Evolutionary conservation across 306 rosid species (phyloP), one percentile per base, ranked within the genome.

Genomic region (Pyrus bretschneideri): DNA sequence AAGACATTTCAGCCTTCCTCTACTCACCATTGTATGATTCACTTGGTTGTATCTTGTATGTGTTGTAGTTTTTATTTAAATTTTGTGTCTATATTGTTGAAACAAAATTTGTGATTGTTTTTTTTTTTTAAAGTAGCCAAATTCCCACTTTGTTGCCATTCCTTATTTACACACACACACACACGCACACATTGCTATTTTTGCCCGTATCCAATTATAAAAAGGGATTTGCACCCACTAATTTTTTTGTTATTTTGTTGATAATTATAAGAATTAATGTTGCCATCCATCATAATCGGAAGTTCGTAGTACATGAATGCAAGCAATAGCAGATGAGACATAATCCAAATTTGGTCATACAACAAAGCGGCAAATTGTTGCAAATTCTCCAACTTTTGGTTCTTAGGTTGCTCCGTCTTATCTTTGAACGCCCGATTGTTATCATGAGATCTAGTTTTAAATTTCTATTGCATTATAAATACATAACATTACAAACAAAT

Each of bases 351-450:
- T 72, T 44, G 52, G 52, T 10, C 67, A 73, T 19, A 51, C 59
- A 69, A 46, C 85, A 78, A 78, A 86, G 38, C 85, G 83, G 80
- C 87, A 68, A 76, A 75, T 69, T 17, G 45, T 79, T 68, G 71
- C 31, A 35, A 59, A 44, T 69, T 52, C 55, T 30, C 42, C 42
- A 42, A 11, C 46, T 75, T 57, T 5, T 51, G 21, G 55, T 51
- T 51, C 55, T 51, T 51, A 15, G 55, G 55, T 51, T 51, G 55
- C 21, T 2, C 21, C 21, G 21, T 17, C 21, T 6, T 51, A 7
- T 51, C 55, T 51, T 0, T 2, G 3, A 51, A 51, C 19, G 21
- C 9, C 55, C 55, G 4, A 17, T 51, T 6, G 1, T 51, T 51
- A 51, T 2, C 12, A 8, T 1, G 45, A 42, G 12, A 42, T 10